Evolutionary conservation across 345 rosid species (phyloP).

Genomic region (Boechera stricta): DNA sequence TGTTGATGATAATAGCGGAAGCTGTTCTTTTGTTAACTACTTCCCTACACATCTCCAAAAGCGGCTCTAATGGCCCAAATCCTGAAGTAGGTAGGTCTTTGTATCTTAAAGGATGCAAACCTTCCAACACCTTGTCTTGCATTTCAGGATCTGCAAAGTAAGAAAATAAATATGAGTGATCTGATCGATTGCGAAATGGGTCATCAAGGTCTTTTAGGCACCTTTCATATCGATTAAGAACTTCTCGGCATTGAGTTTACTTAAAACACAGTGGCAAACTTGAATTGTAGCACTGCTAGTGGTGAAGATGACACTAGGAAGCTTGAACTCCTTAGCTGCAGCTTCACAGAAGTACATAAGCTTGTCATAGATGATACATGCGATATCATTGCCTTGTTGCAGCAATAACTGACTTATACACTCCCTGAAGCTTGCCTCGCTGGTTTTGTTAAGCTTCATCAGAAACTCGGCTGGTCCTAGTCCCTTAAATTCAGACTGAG

Average conservation of each 20-base stretch:
- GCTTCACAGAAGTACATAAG: constrained; percentile 40
- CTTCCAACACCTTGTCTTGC: constrained; percentile 27
- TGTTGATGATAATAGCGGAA: constrained; percentile 35
- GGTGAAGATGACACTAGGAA: constrained; percentile 31
- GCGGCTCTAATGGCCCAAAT: constrained; percentile 13
- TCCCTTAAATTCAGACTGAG: not conserved
- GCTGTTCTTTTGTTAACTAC: constrained; percentile 29
- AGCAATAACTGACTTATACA: constrained; percentile 24
- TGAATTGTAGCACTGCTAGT: constrained; percentile 30
- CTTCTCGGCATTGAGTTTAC: constrained; percentile 3
- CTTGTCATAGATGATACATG: constrained; percentile 53
- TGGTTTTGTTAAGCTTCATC: constrained; percentile 45
- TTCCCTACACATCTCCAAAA: constrained; percentile 25
- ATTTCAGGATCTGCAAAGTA: constrained; percentile 16
- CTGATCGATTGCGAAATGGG: not conserved
- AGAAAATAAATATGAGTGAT: not conserved
- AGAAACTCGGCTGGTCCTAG: constrained; percentile 17
- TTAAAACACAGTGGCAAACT: not conserved
- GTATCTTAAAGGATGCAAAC: constrained; percentile 35
- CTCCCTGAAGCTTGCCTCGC: constrained; percentile 41
- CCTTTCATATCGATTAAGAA: constrained; percentile 32
- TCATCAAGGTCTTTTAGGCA: not conserved
- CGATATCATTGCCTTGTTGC: constrained; percentile 36
- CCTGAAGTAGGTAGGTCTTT: constrained; percentile 37
- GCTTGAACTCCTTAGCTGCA: constrained; percentile 29